phyloP scores from a whole-genome alignment of 192 early-diverging fungal genomes.

The Podila minutissima region DNA sequence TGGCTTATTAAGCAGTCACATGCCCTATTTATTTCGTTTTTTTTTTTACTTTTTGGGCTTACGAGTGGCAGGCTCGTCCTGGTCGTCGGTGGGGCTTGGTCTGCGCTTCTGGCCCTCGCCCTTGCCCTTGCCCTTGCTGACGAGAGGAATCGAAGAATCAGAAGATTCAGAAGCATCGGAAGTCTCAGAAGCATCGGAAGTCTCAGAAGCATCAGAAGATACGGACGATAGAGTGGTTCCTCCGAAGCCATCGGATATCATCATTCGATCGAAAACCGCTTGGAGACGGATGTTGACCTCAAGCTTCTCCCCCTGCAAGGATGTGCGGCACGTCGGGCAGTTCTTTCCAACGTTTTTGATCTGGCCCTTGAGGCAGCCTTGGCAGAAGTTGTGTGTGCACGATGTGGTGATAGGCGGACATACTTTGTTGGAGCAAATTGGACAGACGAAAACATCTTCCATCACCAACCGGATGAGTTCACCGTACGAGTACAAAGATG shows the following conservation, averaged over 20 bases:
- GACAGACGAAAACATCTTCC: slow-evolving; percentile 40
- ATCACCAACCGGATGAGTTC: slow-evolving; percentile 50
- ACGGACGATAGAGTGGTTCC: too few relatives aligned
- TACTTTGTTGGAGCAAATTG: slow-evolving; percentile 39
- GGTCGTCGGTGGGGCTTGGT: neutral
- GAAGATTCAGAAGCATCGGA: too few relatives aligned
- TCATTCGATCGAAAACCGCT: too few relatives aligned
- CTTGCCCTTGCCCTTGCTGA: neutral
- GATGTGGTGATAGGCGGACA: slow-evolving; percentile 47
- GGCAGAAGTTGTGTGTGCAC: slow-evolving; percentile 49
- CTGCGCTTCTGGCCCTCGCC: neutral
- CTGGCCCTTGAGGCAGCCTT: slow-evolving; percentile 21
- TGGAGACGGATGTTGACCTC: neutral
- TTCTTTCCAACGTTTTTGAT: slow-evolving; percentile 6
- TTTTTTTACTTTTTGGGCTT: neutral
- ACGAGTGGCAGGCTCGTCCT: too few relatives aligned
- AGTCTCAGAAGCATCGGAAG: too few relatives aligned
- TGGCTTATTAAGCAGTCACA: neutral
- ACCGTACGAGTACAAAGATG: slow-evolving; percentile 24
- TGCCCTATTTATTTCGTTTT: neutral
- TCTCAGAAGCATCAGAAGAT: too few relatives aligned
- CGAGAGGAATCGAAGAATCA: too few relatives aligned
- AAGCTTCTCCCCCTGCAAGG: neutral
- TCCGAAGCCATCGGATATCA: too few relatives aligned
- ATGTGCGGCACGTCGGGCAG: slow-evolving; percentile 43